Base-by-base conservation (phyloP, 2,329 filamentous ascomycete species). In the Nemania sp. region DNA sequence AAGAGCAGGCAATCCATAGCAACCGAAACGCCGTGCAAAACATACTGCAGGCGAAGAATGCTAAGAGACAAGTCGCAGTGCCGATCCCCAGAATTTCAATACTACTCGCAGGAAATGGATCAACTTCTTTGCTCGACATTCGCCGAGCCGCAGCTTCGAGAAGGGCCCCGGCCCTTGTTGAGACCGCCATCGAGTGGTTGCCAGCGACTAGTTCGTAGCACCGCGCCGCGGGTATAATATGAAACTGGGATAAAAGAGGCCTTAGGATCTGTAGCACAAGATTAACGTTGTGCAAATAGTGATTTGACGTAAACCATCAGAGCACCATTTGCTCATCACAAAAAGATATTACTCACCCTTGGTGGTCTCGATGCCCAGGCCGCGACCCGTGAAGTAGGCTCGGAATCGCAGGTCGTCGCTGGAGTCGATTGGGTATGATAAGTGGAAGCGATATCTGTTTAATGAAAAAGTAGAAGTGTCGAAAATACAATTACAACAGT, bases 61-160 rank as follows among this genome's bases (percentile, higher is more conserved):
- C 54, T 11, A 59, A 54, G 34, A 57, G 43, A 24, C 47, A 57
- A 11, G 50, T 59, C 15, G 57, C 43, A 3, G 50, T 52, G 17
- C 50, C 54, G 9, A 57, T 52, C 33, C 50, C 57, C 30, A 57
- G 23, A 11, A 59, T 40, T 34, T 59, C 57, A 28, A 52, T 28
- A 12, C 22, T 15, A n/a, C 44, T 49, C 5, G 57, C 57, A 11
- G 57, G 54, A 30, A 28, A 37, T 17, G 40, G 20, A 5, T 43
- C 20, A 39, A 49, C 31, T 6, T 6, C 49, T 36, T 33, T 3
- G 34, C 39, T 44, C 15, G 47, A 20, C 50, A 49, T 45, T 22
- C 45, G 47, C 19, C 50, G 54, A n/a, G 33, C 20, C 7, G 26
- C 34, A 14, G 51, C 8, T 20, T 36, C 34, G 28, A 49, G 26